phyloP scores from a whole-genome alignment of 257 asterid species.

The Perilla frutescens region DNA sequence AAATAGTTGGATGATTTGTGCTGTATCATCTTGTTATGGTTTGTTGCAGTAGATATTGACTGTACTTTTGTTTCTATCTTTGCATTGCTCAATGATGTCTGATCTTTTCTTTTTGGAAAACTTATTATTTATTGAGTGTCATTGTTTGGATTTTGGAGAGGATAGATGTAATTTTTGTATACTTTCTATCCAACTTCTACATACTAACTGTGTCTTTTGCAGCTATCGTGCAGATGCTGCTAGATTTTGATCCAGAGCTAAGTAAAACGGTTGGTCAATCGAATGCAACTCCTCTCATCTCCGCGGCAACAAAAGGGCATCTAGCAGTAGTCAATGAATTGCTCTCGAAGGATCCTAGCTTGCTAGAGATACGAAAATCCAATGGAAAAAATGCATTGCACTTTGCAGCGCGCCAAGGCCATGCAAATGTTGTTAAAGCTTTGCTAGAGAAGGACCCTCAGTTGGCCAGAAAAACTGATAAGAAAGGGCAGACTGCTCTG shows the following conservation, averaged over 20 bases:
- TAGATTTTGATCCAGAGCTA: slow-evolving; percentile 69
- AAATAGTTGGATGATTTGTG: not conserved
- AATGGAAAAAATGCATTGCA: no score
- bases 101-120: no score
- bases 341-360: no score
- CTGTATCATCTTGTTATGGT: not conserved
- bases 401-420: no score
- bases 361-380: no score
- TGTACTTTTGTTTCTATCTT: not conserved
- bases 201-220: slow-evolving; percentile 2
- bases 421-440: no score
- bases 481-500: slow-evolving; percentile 81
- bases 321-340: slow-evolving; percentile 51
- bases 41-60: not conserved
- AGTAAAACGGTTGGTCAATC: slow-evolving; percentile 72
- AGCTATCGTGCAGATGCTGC: slow-evolving; percentile 72
- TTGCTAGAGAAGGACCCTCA: no score
- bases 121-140: no score
- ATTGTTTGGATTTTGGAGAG: not conserved
- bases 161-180: not conserved
- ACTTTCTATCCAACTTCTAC: not conserved
- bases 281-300: slow-evolving; percentile 78
- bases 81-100: no score
- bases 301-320: slow-evolving; percentile 84
- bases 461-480: slow-evolving; percentile 65